Base-by-base conservation (phyloP, 2,329 filamentous ascomycete genomes). In the Cyphellophora attinorum region DNA sequence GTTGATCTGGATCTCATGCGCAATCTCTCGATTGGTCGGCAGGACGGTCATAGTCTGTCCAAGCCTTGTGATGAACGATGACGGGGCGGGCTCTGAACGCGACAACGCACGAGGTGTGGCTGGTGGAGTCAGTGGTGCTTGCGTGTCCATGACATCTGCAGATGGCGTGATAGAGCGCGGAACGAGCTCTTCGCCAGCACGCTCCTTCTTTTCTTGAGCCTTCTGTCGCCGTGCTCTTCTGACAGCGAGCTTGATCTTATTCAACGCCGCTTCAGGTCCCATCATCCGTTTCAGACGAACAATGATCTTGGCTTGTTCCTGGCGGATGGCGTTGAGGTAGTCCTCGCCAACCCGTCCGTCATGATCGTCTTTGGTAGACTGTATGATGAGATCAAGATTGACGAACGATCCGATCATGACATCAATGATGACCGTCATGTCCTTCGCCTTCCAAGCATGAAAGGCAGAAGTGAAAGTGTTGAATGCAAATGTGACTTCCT, bases 341-440 rank as follows among this genome's bases (percentile, higher is more conserved):
- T 80, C 76, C 27, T 68, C 69, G 3, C 74, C 72, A 23, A 76
- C 76, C 34, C 73, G 70, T 29, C 74, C 76, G 6, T 67, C 65
- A 15, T 60, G 70, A 35, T 78, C 74, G 43, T 76, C 67, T 49
- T 79, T 79, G 39, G 79, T 75, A 2, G 72, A 75, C 52, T 79
- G 75, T 72, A 76, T 76, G 11, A 80, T 80, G 12, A 74, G 64
- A 48, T 80, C 76, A 12, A 80, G 59, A 49, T 77, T 75, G 27
- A 78, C 71, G 47, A 79, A 80, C 16, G 76, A 75, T 6, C 71
- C 73, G 12, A 80, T 62, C 76, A 80, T 79, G 25, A 75, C 76
- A 44, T 79, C 73, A 39, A 79, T 67, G 29, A 80, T 54, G 2
- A 75, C 68, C 11, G 67, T 72, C 1, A 74, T 74, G 47, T 80